Percentiles rank a stretch among this genome's conserved stretches.
These are phyloP conservation scores for Adiantum capillusveneris DNA, from an alignment of 75 land plant species.

Conservation along the genomic window DNA sequence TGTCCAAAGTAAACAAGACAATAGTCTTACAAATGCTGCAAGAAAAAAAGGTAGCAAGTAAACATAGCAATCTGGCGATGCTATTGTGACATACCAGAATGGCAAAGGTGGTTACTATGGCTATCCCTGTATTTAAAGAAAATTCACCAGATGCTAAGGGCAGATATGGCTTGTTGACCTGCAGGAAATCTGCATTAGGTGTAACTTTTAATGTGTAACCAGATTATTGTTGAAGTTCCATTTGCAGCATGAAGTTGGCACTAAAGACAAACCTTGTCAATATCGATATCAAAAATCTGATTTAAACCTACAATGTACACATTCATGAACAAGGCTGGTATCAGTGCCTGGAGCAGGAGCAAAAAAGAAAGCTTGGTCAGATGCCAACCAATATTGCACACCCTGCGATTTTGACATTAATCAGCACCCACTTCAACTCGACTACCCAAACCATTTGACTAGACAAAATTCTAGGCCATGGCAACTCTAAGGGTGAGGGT, in stretches of 20 bases:
- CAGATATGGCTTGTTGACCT: constrained; percentile 97
- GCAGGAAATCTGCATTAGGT: too few relatives aligned
- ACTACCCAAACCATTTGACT: too few relatives aligned
- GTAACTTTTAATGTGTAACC: neutral
- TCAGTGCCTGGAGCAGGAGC: constrained; percentile 49
- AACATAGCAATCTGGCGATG: too few relatives aligned
- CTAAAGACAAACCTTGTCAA: constrained; percentile 67
- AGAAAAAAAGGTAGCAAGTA: too few relatives aligned
- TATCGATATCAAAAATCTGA: constrained; percentile 84
- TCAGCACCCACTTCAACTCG: too few relatives aligned
- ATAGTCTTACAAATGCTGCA: too few relatives aligned
- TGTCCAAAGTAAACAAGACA: constrained; percentile 26
- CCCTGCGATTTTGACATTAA: too few relatives aligned
- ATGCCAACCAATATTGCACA: too few relatives aligned
- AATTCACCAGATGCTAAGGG: constrained; percentile 98
- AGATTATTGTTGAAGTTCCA: neutral
- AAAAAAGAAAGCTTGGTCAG: too few relatives aligned
- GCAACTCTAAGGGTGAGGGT: too few relatives aligned
- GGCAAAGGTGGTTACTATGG: constrained; percentile 54
- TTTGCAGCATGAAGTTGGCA: constrained; percentile 1
- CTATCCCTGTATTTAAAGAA: constrained; percentile 55
- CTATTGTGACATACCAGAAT: constrained; percentile 71
- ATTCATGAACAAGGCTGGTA: constrained; percentile 91
- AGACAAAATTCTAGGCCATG: neutral
- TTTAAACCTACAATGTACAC: constrained; percentile 94